These are phyloP conservation scores for Hypoxylon crocopeplum DNA, from an alignment of 495 filamentous ascomycete species.

Conservation along the genomic window DNA sequence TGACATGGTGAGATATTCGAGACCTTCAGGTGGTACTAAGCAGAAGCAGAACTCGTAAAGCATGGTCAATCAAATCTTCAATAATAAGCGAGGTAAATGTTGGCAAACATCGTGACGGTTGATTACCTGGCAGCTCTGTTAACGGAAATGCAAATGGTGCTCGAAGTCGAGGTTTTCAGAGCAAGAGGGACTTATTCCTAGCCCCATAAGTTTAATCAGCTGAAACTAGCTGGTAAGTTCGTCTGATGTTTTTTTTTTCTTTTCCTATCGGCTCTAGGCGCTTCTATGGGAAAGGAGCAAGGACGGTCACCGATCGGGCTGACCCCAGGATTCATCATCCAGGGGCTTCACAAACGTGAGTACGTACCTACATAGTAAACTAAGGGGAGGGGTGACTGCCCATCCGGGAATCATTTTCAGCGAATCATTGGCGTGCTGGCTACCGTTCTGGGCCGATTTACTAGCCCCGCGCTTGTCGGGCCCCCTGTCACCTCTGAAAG, in stretches of 20 bases:
- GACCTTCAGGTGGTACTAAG: not conserved
- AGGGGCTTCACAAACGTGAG: not conserved
- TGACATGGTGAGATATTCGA: not conserved
- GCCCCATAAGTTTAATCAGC: not conserved
- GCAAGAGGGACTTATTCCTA: not conserved
- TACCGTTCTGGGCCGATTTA: slow-evolving; percentile 22
- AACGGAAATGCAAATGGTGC: not conserved
- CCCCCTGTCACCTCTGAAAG: slow-evolving; percentile 3
- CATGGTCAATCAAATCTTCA: no score
- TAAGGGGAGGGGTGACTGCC: not conserved
- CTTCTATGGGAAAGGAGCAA: slow-evolving; percentile 9
- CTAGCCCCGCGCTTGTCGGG: slow-evolving; percentile 32
- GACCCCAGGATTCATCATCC: slow-evolving; percentile 26
- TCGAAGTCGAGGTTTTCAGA: not conserved
- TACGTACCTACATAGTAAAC: not conserved
- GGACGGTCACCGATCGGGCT: slow-evolving; percentile 11
- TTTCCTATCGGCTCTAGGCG: slow-evolving; percentile 4
- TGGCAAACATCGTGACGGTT: no score
- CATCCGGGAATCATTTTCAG: not conserved
- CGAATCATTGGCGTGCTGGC: slow-evolving; percentile 26
- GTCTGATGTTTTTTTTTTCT: slow-evolving; percentile 23
- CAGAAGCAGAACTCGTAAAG: not conserved
- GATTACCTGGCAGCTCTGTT: not conserved
- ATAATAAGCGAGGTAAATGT: no score
- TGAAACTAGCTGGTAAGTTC: slow-evolving; percentile 11